Conservation (phyloP, 805 yeast genomes). For the Barnettozyma pratensis region DNA sequence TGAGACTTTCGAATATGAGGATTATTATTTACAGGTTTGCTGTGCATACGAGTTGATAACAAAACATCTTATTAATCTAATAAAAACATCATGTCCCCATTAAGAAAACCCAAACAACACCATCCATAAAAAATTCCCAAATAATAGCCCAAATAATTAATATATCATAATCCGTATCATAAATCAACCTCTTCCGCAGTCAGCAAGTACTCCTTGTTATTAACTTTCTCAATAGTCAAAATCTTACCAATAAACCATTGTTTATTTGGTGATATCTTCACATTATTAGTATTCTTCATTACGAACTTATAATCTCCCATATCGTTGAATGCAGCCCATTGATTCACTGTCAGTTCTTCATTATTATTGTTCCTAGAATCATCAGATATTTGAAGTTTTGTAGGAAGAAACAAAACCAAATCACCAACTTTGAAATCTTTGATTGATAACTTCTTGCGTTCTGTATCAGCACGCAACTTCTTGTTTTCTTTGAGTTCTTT, state of each 20-base stretch:
- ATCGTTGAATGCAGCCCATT: slow-evolving; percentile 90
- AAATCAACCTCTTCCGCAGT: slow-evolving; percentile 17
- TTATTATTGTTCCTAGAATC: background rate
- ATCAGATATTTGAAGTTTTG: slow-evolving; percentile 27
- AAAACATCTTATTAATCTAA: no score
- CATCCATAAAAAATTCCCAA: background rate
- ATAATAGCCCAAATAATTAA: background rate
- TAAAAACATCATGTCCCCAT: no score
- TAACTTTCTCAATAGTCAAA: slow-evolving; percentile 38
- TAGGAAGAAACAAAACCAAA: slow-evolving; percentile 80
- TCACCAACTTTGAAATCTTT: slow-evolving; percentile 67
- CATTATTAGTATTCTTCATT: slow-evolving; percentile 38
- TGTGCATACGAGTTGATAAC: no score
- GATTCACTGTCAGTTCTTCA: slow-evolving; percentile 1
- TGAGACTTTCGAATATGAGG: no score
- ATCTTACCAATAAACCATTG: slow-evolving; percentile 87
- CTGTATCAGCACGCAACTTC: slow-evolving; percentile 36
- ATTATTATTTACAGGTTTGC: no score
- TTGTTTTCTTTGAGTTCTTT: slow-evolving; percentile 72
- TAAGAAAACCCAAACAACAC: no score
- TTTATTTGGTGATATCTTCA: slow-evolving; percentile 30
- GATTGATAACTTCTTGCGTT: slow-evolving; percentile 56
- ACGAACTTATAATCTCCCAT: slow-evolving; percentile 83
- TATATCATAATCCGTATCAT: background rate
- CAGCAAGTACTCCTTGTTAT: slow-evolving; percentile 16